A percentile compares a stretch with the other conserved stretches of the same genome.
Evolutionary conservation across 768 basidiomycete species (phyloP).

Genomic region (Boletus reticulatus): DNA sequence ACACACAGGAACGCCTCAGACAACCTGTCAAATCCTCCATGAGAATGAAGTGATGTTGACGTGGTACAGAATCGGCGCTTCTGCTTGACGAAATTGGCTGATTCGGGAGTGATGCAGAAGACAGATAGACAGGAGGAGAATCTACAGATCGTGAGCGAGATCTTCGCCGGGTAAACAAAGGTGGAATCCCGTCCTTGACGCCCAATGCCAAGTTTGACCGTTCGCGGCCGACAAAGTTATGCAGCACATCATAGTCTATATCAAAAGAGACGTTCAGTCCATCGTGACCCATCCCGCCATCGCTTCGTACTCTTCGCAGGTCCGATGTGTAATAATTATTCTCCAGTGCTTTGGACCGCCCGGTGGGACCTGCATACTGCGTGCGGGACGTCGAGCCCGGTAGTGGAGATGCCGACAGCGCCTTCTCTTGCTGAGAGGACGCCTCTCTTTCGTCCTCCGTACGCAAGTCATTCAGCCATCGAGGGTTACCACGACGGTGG

Average conservation of each 20-base stretch:
- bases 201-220: constrained; percentile 18
- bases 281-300: constrained; percentile 42
- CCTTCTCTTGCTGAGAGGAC: constrained; percentile 41
- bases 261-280: constrained; percentile 41
- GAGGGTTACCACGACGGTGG: constrained; percentile 44
- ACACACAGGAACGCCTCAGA: constrained; percentile 88
- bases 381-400: constrained; percentile 17
- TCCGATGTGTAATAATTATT: constrained; percentile 32
- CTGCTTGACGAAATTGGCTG: constrained; percentile 37
- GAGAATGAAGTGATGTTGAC: constrained; percentile 96
- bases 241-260: constrained; percentile 37
- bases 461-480: constrained; percentile 35
- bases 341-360: constrained; percentile 41
- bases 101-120: constrained; percentile 27
- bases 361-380: constrained; percentile 29
- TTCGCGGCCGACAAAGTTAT: constrained; percentile 18
- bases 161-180: constrained; percentile 38
- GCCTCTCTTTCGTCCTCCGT: constrained; percentile 59
- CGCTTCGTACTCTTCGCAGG: constrained; percentile 68
- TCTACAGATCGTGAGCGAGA: constrained; percentile 40
- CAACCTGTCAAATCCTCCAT: constrained; percentile 98
- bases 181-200: constrained; percentile 22
- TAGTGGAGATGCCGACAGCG: background rate
- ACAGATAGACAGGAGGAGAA: constrained; percentile 21
- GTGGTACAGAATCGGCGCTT: constrained; percentile 52